Evolutionary conservation across 305 asterid genomes (phyloP).

Genomic region (Ilex paraguariensis): DNA sequence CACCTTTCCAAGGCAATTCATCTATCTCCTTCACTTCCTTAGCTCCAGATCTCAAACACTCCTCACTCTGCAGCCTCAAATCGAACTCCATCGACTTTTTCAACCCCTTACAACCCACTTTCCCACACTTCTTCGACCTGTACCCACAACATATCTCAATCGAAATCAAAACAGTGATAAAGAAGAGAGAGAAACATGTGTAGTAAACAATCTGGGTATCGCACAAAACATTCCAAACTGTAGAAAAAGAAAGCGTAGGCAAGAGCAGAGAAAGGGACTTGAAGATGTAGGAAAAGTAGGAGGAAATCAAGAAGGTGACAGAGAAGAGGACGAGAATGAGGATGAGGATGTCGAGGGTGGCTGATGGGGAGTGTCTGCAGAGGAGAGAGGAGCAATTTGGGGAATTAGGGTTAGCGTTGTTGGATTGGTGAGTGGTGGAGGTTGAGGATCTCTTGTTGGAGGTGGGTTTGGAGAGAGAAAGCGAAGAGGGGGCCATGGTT

Average conservation of each 20-base stretch:
- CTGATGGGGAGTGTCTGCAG: constrained; percentile 72
- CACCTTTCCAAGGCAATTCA: constrained; percentile 85
- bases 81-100: constrained; percentile 74
- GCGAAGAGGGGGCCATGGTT: constrained; percentile 26
- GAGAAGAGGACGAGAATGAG: constrained; percentile 71
- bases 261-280: constrained; percentile 61
- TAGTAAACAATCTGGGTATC: constrained; percentile 39
- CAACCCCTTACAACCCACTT: constrained; percentile 56
- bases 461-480: background rate
- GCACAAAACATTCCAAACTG: constrained; percentile 25
- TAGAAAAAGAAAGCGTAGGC: constrained; percentile 35
- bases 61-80: constrained; percentile 75
- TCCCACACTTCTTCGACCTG: constrained; percentile 67
- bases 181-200: constrained; percentile 29
- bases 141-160: constrained; percentile 71
- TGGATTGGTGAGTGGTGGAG: constrained; percentile 11
- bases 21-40: constrained; percentile 63
- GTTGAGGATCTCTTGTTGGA: background rate
- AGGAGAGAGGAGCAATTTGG: constrained; percentile 32
- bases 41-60: constrained; percentile 30
- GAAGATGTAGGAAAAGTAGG: constrained; percentile 67
- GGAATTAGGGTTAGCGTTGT: constrained; percentile 11
- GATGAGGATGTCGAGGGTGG: constrained; percentile 86
- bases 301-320: constrained; percentile 59
- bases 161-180: constrained; percentile 25